A percentile compares a stretch with the other conserved stretches of the same genome.
These are phyloP conservation scores for Tolypocladium sp. DNA, from an alignment of 2,329 filamentous ascomycete species.

Conservation along the genomic window DNA sequence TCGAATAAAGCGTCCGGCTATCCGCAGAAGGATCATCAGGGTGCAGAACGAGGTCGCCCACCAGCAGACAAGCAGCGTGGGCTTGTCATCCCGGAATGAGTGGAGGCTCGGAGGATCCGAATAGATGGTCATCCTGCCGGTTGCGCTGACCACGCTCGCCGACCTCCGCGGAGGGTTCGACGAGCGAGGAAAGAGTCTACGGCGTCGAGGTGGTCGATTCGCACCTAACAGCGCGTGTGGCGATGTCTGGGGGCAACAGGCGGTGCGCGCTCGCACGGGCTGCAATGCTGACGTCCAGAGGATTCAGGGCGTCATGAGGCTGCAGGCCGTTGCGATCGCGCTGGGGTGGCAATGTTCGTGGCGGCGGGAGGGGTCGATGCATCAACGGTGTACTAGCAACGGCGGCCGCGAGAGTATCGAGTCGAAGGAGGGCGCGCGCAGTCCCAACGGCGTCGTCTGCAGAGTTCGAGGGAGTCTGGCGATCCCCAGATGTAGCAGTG, in stretches of 20 bases:
- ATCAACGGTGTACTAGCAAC: not conserved
- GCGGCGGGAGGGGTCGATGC: slow-evolving; percentile 5
- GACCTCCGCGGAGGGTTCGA: slow-evolving; percentile 51
- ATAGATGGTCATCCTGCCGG: slow-evolving; percentile 46
- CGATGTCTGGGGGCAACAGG: not conserved
- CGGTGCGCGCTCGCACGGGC: not conserved
- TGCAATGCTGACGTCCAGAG: not conserved
- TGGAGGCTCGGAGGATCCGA: slow-evolving; percentile 40
- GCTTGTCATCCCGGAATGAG: slow-evolving; percentile 56
- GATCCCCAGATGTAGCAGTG: not conserved
- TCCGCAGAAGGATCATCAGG: slow-evolving; percentile 73
- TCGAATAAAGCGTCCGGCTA: slow-evolving; percentile 75
- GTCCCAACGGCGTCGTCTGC: not conserved
- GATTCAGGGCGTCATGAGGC: slow-evolving; percentile 3
- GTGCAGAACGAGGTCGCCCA: slow-evolving; percentile 83
- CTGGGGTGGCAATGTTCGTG: not conserved
- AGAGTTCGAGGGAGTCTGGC: not conserved
- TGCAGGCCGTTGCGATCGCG: slow-evolving; percentile 2
- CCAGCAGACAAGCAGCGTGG: slow-evolving; percentile 92
- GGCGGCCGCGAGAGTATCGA: not conserved
- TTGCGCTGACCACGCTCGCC: slow-evolving; percentile 40
- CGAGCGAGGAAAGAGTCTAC: slow-evolving; percentile 32
- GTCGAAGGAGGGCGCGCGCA: not conserved
- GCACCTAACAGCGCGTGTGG: not conserved
- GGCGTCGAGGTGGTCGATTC: not conserved